Base-by-base conservation (phyloP, 495 filamentous ascomycete genomes). In the Copromyces sp. region DNA sequence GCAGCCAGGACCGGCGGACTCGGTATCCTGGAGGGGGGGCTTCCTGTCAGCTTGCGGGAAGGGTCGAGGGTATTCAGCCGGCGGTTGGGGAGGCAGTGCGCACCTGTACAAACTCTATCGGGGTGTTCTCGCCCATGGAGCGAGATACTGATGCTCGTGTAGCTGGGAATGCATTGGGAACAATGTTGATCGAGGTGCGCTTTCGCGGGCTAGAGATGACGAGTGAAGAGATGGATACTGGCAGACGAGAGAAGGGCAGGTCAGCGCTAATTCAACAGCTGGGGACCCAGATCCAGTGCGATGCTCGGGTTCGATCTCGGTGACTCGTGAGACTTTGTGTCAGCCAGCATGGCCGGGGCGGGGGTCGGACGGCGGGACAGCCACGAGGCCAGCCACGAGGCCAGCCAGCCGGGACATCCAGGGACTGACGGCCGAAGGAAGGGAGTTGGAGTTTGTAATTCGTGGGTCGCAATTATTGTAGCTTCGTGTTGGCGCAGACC, bases 21-120 rank as follows among this genome's bases (percentile, higher is more conserved):
- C 95, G 32, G 93, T 90, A 77, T 99, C 95, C 94, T 97, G 75
- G 16, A 75, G 45, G 37, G 68, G 24, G 59, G 38, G 37, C 35
- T 68, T 68, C 14, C 14, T 35, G 53, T 65, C 53, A 65, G 53
- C 29, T 65, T 65, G 53, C 1, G 47, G 14, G 24, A 59, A 59
- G 47, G 11, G 11, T 24, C 11, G 20, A 61, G 11, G 5, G 2
- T 61, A 32, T 32, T 2, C 16, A 65, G 32, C 37, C 35, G 3
- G 24, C 42, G 38, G 14, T 32, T 40, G 65, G 69, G 45, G 47
- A 4, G 61, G 39, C 12, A 32, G 35, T 29, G 59, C 72, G 40
- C 72, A 98, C 95, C 89, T 97, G 95, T 41, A 99, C 89, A 82
- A 94, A 99, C 81, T 98, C 95, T 70, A 97, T 85, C 9, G 91